Evolutionary conservation across 2,329 filamentous ascomycete species (phyloP).

Genomic region (Xylariales sp.): DNA sequence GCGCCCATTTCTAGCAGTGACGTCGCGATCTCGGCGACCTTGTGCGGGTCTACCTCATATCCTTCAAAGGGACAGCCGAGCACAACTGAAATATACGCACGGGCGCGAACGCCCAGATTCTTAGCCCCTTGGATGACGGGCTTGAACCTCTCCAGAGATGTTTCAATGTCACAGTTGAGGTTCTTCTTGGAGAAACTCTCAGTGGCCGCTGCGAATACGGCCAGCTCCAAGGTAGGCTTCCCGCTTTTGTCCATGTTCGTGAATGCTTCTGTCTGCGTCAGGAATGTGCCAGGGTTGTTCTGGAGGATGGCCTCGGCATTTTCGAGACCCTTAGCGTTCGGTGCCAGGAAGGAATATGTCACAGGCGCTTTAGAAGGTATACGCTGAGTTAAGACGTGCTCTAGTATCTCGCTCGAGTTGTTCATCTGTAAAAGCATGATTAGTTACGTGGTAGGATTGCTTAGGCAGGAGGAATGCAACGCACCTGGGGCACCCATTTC

Average conservation of each 20-base stretch:
- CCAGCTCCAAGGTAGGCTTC: conserved; percentile 60
- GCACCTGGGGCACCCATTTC: conserved; percentile 63
- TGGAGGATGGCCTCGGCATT: conserved; percentile 54
- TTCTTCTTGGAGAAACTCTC: conserved; percentile 78
- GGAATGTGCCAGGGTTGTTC: conserved; percentile 43
- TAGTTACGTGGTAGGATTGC: no score
- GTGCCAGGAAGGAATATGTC: conserved; percentile 76
- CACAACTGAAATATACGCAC: conserved; percentile 77
- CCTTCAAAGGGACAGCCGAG: conserved; percentile 76
- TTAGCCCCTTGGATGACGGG: conserved; percentile 68
- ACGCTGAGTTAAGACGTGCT: conserved; percentile 58
- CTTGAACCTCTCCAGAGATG: conserved; percentile 66
- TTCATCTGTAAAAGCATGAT: conserved; percentile 77
- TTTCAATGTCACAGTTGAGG: conserved; percentile 74
- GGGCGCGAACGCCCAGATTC: conserved; percentile 59
- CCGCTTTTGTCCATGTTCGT: conserved; percentile 30
- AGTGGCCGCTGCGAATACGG: conserved; percentile 78
- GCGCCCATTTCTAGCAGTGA: conserved; percentile 79
- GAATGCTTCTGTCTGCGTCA: conserved; percentile 44
- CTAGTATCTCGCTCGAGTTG: conserved; percentile 69
- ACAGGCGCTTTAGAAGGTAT: conserved; percentile 52
- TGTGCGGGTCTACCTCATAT: conserved; percentile 57
- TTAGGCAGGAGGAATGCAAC: no score
- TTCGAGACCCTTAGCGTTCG: conserved; percentile 69
- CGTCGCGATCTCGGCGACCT: conserved; percentile 62